These are phyloP conservation scores for Prosopis cineraria DNA, from an alignment of 306 rosid genomes.

Conservation along the genomic window DNA sequence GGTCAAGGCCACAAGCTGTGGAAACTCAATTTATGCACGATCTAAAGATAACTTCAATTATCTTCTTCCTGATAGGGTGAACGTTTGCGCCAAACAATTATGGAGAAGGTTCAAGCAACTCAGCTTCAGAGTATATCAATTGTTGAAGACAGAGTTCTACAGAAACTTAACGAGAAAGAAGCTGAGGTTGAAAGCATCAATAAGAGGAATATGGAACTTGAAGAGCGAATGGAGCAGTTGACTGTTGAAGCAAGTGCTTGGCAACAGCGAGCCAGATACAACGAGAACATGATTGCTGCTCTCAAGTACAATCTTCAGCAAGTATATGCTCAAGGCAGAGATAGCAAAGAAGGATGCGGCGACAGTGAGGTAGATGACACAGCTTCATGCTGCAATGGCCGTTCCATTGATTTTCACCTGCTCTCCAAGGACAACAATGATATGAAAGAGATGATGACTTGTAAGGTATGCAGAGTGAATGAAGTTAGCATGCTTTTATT, in stretches of 20 bases:
- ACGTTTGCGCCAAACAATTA: slow-evolving; percentile 58
- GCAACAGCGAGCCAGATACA: slow-evolving; percentile 77
- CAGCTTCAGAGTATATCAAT: slow-evolving; percentile 63
- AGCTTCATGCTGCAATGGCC: slow-evolving; percentile 88
- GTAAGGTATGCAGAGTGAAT: slow-evolving; percentile 85
- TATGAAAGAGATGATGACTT: slow-evolving; percentile 72
- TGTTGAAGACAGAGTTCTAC: slow-evolving; percentile 68
- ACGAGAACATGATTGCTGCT: slow-evolving; percentile 79
- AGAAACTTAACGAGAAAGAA: slow-evolving; percentile 77
- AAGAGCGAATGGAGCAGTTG: slow-evolving; percentile 79
- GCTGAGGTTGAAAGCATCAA: slow-evolving; percentile 78
- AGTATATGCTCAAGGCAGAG: slow-evolving; percentile 70
- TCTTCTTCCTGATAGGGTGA: slow-evolving; percentile 59
- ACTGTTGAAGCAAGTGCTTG: slow-evolving; percentile 71
- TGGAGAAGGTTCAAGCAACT: slow-evolving; percentile 79
- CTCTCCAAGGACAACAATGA: slow-evolving; percentile 59
- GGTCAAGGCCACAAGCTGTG: neutral
- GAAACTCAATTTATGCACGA: neutral
- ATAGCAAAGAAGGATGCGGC: slow-evolving; percentile 89
- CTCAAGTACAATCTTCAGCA: slow-evolving; percentile 84
- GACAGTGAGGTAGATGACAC: slow-evolving; percentile 93
- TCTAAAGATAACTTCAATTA: neutral
- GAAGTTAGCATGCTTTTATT: slow-evolving; percentile 86
- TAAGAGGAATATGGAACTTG: slow-evolving; percentile 76
- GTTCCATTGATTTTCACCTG: slow-evolving; percentile 66